Conservation (phyloP, 805 yeast species). For the Metschnikowia picachoensis region DNA sequence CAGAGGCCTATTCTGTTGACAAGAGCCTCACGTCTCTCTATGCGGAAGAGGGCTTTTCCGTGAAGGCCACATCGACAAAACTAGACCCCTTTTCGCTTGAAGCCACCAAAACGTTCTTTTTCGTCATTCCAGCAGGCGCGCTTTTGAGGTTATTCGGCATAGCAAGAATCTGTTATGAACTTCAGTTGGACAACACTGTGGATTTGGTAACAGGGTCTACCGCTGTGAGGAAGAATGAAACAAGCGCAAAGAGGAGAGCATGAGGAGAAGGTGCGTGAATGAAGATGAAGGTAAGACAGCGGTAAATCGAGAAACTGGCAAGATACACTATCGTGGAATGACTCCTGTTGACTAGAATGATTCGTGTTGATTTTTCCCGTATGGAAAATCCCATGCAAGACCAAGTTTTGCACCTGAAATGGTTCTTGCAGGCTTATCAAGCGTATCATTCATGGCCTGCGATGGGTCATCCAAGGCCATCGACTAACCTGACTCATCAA, state of each 20-base stretch:
- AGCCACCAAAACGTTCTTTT: constrained; percentile 11
- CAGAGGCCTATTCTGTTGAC: constrained; percentile 55
- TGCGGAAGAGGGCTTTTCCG: constrained; percentile 40
- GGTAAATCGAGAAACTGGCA: no score
- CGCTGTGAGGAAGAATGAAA: constrained; percentile 1
- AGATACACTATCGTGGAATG: no score
- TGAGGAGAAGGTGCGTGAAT: background rate
- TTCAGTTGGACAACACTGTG: constrained; percentile 13
- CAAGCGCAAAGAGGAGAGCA: constrained; percentile 4
- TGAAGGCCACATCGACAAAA: constrained; percentile 24
- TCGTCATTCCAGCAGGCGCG: constrained; percentile 4
- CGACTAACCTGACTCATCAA: no score
- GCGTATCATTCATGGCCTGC: no score
- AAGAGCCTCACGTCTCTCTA: constrained; percentile 33
- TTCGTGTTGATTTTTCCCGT: no score
- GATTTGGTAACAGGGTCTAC: constrained; percentile 5
- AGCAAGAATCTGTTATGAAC: constrained; percentile 27
- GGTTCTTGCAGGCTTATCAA: no score
- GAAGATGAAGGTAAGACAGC: background rate
- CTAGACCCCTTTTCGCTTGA: constrained; percentile 27
- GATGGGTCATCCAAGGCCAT: no score
- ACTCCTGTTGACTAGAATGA: no score
- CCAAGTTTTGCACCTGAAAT: no score
- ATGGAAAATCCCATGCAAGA: no score
- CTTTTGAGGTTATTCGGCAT: constrained; percentile 24